Base-by-base conservation (phyloP, 352 stramenopile genomes). In the Thraustochytrium sp. region DNA sequence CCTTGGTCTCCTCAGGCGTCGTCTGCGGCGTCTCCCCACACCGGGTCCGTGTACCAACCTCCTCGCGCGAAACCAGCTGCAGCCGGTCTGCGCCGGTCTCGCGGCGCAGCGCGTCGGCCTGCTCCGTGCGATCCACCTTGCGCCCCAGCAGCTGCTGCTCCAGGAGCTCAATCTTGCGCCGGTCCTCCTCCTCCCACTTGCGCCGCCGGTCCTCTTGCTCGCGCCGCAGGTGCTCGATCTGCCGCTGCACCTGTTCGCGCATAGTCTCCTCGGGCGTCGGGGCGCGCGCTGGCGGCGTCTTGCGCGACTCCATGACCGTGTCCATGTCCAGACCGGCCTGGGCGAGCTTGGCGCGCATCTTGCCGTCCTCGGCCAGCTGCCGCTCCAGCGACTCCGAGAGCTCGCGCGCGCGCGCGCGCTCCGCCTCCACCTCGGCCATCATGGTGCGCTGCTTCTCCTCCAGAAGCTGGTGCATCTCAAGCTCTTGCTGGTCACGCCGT, bases 371-470 rank as follows among this genome's bases (percentile, higher is more conserved):
- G 11, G 62, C 62, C 16, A 82, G 61, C 23, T 75, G 26, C 34
- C 64, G 46, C n/a, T 74, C 29, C 23, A 85, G 63, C 13, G 49
- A 72, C 31, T 85, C 61, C 11, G 62, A 64, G 16, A 82, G 74
- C 9, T 36, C 34, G 40, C 23, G 5, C 16, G 40, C 51, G 31
- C 37, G 49, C 26, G 21, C 75, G 36, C 80, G 54, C 46, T 84
- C 64, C 44, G 55, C 48, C 48, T 86, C 82, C 31, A 84, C 83
- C 38, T 77, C 51, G n/a, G 59, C 46, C 29, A 85, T 40, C 61
- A 85, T 86, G 40, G 44, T 31, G 31, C 53, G 31, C 51, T 80
- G 34, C 3, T 80, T 44, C 21, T 61, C 46, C 13, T 86, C 49
- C 37, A 86, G 62, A 29, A 84, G 26, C 44, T 84, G 18, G 23